Conservation (phyloP, 306 rosid genomes). For the Rubus idaeus region DNA sequence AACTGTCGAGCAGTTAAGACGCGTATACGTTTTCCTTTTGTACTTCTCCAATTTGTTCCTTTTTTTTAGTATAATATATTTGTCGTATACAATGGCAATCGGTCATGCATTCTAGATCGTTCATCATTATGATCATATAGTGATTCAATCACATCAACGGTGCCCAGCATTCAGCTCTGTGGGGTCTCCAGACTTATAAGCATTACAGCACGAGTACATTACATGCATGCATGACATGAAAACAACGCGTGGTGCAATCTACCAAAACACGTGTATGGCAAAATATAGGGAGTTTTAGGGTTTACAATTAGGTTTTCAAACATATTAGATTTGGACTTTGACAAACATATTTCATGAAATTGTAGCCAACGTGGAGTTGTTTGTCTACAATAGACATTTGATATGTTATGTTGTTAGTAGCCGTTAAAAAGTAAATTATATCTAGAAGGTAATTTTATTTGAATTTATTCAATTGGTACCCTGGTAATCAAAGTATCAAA, state of each 20-base stretch:
- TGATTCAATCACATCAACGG: not conserved
- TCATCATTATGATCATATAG: not conserved
- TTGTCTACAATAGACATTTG: no score
- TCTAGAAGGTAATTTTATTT: no score
- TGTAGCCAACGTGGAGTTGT: no score
- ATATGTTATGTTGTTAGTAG: no score
- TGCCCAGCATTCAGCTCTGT: not conserved
- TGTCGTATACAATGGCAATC: not conserved
- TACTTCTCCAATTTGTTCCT: not conserved
- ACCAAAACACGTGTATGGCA: slow-evolving; percentile 14
- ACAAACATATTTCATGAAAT: no score
- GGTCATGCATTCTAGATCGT: not conserved
- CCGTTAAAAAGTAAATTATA: no score
- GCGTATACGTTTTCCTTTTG: slow-evolving; percentile 1
- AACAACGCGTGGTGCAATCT: slow-evolving; percentile 29
- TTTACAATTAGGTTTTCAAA: not conserved
- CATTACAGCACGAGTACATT: not conserved
- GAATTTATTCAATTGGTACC: no score
- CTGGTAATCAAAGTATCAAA: no score
- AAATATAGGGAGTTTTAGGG: not conserved
- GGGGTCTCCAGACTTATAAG: not conserved
- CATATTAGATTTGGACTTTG: not conserved
- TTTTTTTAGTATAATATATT: not conserved
- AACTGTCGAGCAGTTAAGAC: not conserved
- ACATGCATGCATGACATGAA: not conserved